Evolutionary conservation across 345 rosid genomes (phyloP), one percentile per base, ranked within the genome.

Genomic region (Eucalyptus leucophloia): DNA sequence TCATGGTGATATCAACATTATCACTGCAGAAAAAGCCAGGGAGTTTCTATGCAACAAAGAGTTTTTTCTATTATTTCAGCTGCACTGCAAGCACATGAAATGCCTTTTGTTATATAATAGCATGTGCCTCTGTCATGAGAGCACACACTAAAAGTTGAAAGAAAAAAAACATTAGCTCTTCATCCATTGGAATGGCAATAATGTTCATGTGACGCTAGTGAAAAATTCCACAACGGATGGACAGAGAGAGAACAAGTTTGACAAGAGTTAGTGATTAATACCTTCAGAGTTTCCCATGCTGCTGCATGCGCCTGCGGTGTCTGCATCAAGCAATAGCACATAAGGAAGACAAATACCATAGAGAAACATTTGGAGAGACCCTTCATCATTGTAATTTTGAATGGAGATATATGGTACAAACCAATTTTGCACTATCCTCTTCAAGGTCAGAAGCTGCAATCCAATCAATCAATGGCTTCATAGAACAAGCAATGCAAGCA

Each of bases 381-480:
- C 45, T 37, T 32, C 49, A 23, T 81, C 69, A 87, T 47, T 50
- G 87, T 77, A 77, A 77, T 77, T 77, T 77, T 77, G 30, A 77
- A 21, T 21, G 47, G 45, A 77, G 90, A 88, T 62, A 54, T 49
- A 54, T 65, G 82, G 87, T 89, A 69, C 91, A 42, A 95, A 98
- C 99, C 94, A 87, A 89, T 94, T 88, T 89, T 42, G 94, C 97
- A 87, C 96, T 96, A 89, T 93, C 95, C 58, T 96, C 98, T 95
- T 98, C 99, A 89, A 98, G 98, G 93, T 98, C 99, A 93, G 98
- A 96, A 90, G 99, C 99, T 91, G 99, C 97, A 93, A 98, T 95
- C 99, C 99, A 98, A 88, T 95, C 97, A 77, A 97, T 93, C 26
- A 94, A 88, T 88, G 98, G 99, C 94, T 97, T 97, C 91, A 93